Evolutionary conservation across 2,329 filamentous ascomycete genomes (phyloP), one percentile per base, ranked within the genome.

Genomic region (Volutella citrinella): DNA sequence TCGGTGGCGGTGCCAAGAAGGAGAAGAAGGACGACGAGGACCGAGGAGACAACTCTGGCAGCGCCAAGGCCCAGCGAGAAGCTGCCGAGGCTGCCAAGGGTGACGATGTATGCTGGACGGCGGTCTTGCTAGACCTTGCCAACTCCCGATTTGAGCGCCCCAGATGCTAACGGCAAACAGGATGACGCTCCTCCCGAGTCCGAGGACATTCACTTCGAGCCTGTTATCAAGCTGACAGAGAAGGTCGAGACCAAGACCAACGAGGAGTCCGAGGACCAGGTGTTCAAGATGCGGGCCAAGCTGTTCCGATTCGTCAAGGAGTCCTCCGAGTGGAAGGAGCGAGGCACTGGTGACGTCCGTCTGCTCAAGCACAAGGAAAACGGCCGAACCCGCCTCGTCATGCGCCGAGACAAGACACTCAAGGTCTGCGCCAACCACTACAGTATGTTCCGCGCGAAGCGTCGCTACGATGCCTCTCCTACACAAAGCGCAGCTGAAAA

Each of bases 381-480:
- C 66, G 82, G 85, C 69, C 97, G 97, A 84, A 95, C 90, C 40
- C 82, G 93, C 55, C 75, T 98, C 56, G 93, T 98, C 54, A 98
- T 98, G 93, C 86, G 93, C 66, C 81, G 93, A 64, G 93, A 98
- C 76, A 97, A 97, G 87, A 98, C 93, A 43, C 82, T 97, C 72
- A 98, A 98, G 80, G 93, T 98, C 69, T 98, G 93, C 83, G 93
- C 93, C 63, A 98, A 98, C 77, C 93, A 98, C 78, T 98, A 98
- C 71, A 84, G 90, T 95, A 82, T 58, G 85, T n/a, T n/a, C n/a
- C n/a, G n/a, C n/a, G n/a, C n/a, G n/a, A n/a, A n/a, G n/a, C n/a
- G n/a, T n/a, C n/a, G n/a, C n/a, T n/a, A n/a, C n/a, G n/a, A n/a
- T n/a, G n/a, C n/a, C n/a, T n/a, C n/a, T n/a, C n/a, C n/a, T n/a